These are phyloP conservation scores for Trebouxiophyceae sp. DNA, from an alignment of 163 green algal species.

Conservation along the genomic window DNA sequence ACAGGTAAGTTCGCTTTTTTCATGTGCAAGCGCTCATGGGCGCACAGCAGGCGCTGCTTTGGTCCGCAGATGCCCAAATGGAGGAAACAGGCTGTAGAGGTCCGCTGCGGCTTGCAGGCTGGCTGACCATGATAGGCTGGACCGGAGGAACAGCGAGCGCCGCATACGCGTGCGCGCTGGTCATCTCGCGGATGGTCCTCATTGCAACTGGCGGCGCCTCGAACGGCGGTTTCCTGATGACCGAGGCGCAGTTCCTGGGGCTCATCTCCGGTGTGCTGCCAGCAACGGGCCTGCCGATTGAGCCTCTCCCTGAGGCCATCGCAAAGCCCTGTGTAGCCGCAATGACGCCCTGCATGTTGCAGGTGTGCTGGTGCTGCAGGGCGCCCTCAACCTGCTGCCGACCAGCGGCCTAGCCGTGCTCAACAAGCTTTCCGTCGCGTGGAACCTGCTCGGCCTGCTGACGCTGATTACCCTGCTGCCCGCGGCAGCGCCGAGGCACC, in stretches of 20 bases:
- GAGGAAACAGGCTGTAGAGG: too few species aligned
- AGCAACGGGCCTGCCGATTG: too few species aligned
- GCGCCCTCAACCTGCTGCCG: not conserved
- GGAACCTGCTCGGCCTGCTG: not conserved
- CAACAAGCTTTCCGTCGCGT: not conserved
- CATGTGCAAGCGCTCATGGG: not conserved
- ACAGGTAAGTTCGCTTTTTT: not conserved
- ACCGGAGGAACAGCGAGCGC: too few species aligned
- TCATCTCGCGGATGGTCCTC: not conserved
- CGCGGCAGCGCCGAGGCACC: not conserved
- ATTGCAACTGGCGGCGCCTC: not conserved
- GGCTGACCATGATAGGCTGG: not conserved
- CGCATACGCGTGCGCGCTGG: too few species aligned
- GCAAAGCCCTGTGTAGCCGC: not conserved
- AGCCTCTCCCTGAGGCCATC: too few species aligned
- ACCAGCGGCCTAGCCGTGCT: not conserved
- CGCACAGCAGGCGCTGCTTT: not conserved
- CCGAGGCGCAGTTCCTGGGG: too few species aligned
- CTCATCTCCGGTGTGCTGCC: too few species aligned
- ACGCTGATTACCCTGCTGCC: slow-evolving; percentile 1
- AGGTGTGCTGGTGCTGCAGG: not conserved
- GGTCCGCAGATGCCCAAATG: too few species aligned
- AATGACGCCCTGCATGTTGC: not conserved
- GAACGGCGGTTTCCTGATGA: too few species aligned
- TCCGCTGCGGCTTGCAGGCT: not conserved